Conservation (phyloP, 2,329 filamentous ascomycete genomes). For the Cryoendolithus antarcticus region DNA sequence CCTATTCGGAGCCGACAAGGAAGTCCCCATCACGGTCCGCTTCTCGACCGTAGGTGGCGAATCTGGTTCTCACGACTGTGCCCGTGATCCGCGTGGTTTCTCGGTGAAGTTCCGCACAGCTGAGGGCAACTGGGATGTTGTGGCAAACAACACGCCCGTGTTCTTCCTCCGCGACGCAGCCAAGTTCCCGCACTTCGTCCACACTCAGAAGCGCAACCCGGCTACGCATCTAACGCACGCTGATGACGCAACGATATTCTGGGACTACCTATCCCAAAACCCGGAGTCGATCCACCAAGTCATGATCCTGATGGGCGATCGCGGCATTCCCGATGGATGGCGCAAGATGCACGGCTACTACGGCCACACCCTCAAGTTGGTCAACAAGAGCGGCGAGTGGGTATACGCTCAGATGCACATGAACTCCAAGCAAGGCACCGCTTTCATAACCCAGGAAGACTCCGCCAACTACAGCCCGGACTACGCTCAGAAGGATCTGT, state of each 20-base stretch:
- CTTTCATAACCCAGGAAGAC: constrained; percentile 40
- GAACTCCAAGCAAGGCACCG: constrained; percentile 41
- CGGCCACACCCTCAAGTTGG: constrained; percentile 41
- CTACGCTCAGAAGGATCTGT: constrained; percentile 41
- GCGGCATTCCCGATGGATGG: constrained; percentile 43
- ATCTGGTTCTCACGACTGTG: constrained; percentile 57
- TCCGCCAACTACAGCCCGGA: constrained; percentile 39
- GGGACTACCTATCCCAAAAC: constrained; percentile 46
- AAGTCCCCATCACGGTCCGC: constrained; percentile 52
- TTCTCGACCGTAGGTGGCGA: constrained; percentile 70
- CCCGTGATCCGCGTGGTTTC: constrained; percentile 61
- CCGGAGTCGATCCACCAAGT: constrained; percentile 43
- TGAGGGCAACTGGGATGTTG: constrained; percentile 61
- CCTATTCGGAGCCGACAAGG: constrained; percentile 50
- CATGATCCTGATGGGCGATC: constrained; percentile 42
- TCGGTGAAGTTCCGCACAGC: constrained; percentile 61
- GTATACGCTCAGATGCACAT: constrained; percentile 42
- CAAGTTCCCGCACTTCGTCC: constrained; percentile 63
- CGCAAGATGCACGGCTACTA: constrained; percentile 44
- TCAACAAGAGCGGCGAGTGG: constrained; percentile 42
- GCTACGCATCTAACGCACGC: constrained; percentile 44
- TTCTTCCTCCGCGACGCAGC: constrained; percentile 65
- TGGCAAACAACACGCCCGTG: constrained; percentile 61
- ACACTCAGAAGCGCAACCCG: constrained; percentile 64
- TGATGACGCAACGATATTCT: constrained; percentile 53